A percentile compares a stretch with the other conserved stretches of the same genome.
Conservation (phyloP, 2,329 filamentous ascomycete species). For the Xylaria arbuscula region DNA sequence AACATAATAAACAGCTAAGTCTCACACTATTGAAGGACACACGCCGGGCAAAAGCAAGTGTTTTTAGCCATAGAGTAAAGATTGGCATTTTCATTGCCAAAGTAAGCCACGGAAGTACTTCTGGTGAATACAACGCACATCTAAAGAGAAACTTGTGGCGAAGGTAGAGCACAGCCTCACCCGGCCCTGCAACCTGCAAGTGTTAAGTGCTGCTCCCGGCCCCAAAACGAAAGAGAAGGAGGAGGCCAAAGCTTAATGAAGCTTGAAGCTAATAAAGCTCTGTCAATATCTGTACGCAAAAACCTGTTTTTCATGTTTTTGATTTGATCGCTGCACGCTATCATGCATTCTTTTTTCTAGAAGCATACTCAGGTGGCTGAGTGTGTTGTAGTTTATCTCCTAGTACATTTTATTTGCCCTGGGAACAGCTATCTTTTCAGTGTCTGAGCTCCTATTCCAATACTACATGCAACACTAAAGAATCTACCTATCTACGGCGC, state of each 20-base stretch:
- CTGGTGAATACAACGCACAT: too few relatives aligned
- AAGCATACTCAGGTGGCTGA: too few relatives aligned
- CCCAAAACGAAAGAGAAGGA: slow-evolving; percentile 16
- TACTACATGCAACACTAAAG: too few relatives aligned
- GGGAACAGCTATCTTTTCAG: too few relatives aligned
- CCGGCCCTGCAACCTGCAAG: slow-evolving; percentile 2
- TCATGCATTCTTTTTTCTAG: not conserved
- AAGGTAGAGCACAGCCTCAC: slow-evolving; percentile 31
- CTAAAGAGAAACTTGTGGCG: slow-evolving; percentile 21
- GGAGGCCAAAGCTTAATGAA: not conserved
- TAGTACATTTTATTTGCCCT: too few relatives aligned
- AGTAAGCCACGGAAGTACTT: not conserved
- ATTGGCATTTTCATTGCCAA: not conserved
- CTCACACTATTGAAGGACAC: not conserved
- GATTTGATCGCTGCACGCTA: not conserved
- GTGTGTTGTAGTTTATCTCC: too few relatives aligned
- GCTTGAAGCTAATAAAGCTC: not conserved
- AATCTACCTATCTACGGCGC: too few relatives aligned
- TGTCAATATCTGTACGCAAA: slow-evolving; percentile 23
- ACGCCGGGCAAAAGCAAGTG: not conserved
- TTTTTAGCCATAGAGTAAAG: not conserved
- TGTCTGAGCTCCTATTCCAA: too few relatives aligned
- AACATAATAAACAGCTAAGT: not conserved
- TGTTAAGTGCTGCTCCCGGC: not conserved
- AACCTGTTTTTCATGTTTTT: slow-evolving; percentile 5